Evolutionary conservation across 2,329 filamentous ascomycete species (phyloP), one percentile per base, ranked within the genome.

Genomic region (Epicoccum sorghinum): DNA sequence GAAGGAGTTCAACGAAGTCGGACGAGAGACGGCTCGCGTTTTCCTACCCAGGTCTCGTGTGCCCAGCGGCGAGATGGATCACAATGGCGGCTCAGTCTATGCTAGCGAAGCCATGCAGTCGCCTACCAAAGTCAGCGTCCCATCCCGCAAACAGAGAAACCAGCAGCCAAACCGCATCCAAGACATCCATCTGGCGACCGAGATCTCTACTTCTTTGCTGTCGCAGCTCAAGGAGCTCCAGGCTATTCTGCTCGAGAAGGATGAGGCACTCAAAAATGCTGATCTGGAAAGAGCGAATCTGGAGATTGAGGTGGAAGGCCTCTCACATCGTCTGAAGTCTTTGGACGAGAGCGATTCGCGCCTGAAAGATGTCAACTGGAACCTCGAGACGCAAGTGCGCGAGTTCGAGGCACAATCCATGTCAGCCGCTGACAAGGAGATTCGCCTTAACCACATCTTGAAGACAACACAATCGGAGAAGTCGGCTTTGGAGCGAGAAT

Each of bases 341-440:
- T 80, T 97, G 36, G 93, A 97, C 65, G 95, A 99, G 76, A 96
- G 90, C 71, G 95, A 99, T 74, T 89, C 96, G 68, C 88, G 91
- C 47, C 96, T 96, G 79, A 98, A 97, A 77, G 95, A 99, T 69
- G 95, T 98, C 75, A 99, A 98, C 73, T 99, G 95, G 95, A 93
- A 90, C 59, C 83, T 99, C 33, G 95, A 99, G 75, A 96, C 93
- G 0, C 90, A 92, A 66, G 83, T 96, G 22, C 95, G 96, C 67
- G 93, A 98, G 59, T 80, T 93, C 37, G 83, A 89, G 47, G 83
- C 88, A 7, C 82, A 85, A 13, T 84, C 89, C 59, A 91, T 88
- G 70, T 91, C 96, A 41, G 84, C 89, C 1, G 80, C 87, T 12
- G 92, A 95, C 69, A 89, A 89, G 57, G 92, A 97, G 74, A 90